Evolutionary conservation across 306 rosid species (phyloP), one percentile per base, ranked within the genome.

Genomic region (Lathyrus aphaca): DNA sequence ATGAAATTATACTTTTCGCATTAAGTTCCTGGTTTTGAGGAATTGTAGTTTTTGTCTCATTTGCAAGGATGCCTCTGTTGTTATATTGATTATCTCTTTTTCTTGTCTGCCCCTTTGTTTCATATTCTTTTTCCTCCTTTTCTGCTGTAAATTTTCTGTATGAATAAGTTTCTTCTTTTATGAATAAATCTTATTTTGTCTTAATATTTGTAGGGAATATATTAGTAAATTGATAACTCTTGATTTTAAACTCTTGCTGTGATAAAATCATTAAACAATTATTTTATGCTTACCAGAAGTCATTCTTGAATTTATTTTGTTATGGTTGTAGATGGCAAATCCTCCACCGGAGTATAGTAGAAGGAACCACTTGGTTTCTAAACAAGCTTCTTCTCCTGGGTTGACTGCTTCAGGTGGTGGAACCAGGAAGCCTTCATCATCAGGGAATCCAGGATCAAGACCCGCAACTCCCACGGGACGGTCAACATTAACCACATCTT

Each of bases 401-500:
- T 56, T 88, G 84, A 87, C 83, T 73, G 70, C 89, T 75, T 87
- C 95, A 53, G 83, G 84, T 83, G 85, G 83, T 45, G 89, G 86
- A 67, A 77, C 76, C 65, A 85, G 95, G 66, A 83, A 92, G 78
- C 96, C 88, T 27, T 81, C 97, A 18, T 91, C 92, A 58, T 85
- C 97, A 6, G 96, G 84, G 46, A 95, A 91, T 70, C 89, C 88
- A 53, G 96, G 96, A 80, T 89, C 92, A 75, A 87, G 97, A 76
- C 82, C 92, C 59, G 86, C 89, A 39, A 88, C 96, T 77, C 96
- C 99, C 72, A 91, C 92, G 68, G 84, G 95, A 68, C 89, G 95
- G 4, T 75, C 91, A 61, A 75, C 91, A 29, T 79, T 86, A 82
- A 75, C 81, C 43, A 48, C 89, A 12, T 68, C 85, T 21, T 84